Base-by-base conservation (phyloP, 495 filamentous ascomycete genomes). In the Aspergillus kassunensis region DNA sequence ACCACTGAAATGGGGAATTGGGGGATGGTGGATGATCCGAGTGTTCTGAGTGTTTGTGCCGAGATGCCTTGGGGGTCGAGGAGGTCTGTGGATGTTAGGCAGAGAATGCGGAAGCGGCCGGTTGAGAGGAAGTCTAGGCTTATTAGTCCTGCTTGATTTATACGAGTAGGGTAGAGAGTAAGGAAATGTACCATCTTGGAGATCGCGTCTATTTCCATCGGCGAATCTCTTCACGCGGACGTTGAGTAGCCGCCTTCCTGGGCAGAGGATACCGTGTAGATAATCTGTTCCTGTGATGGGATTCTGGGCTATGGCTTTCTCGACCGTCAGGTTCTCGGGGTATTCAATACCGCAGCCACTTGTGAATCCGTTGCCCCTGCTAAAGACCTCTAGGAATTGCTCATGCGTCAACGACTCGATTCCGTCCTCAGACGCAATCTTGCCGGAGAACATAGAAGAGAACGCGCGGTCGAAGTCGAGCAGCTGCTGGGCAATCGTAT, bases 391-490 rank as follows among this genome's bases (percentile, higher is more conserved):
- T 31, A 80, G 70, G 63, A 83, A 83, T 53, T 78, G 71, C 1
- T 71, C 68, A 56, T 78, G 76, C 8, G 69, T 76, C 19, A 82
- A 61, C 13, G 70, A 70, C 19, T 63, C 55, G 5, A 55, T 59
- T 15, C 68, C 61, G 42, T 66, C 64, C 0, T 62, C 59, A 3
- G 57, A 51, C 0, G 70, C 71, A n/a, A 79, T 77, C 53, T 73
- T 67, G 6, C 74, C 72, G 0, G 74, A 75, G 48, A 74, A 77
- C 59, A 79, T 72, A 27, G 69, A 69, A 0, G 80, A 80, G 54
- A 82, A 83, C 16, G 62, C 73, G 19, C 76, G 73, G 56, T 91
- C 88, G 53, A 90, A 91, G 24, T 79, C 79, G 37, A 92, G 87
- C 6, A 92, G 76, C 49, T 88, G 80, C 47, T 86, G 76, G 4